A percentile compares a stretch with the other conserved stretches of the same genome.
Conservation (phyloP, 1,284 basidiomycete genomes). For the Ceratorhiza oryzae-sativae region DNA sequence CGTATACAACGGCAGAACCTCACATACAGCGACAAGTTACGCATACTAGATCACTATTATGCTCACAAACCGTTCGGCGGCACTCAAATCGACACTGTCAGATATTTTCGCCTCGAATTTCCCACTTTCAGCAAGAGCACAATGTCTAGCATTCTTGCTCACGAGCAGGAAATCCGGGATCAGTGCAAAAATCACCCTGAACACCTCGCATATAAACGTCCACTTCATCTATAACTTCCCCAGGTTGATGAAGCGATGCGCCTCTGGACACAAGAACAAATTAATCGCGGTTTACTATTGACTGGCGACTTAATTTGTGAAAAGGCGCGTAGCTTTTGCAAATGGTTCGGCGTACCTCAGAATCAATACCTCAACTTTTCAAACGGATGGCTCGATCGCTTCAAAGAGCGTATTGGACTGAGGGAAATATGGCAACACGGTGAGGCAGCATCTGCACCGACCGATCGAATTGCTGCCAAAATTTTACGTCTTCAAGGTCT, state of each 20-base stretch:
- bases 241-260: slow-evolving; percentile 50
- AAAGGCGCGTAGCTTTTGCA: background rate
- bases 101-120: background rate
- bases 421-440: slow-evolving; percentile 48
- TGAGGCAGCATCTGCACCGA: background rate
- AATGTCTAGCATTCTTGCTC: background rate
- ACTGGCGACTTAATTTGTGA: background rate
- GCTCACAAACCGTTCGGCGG: background rate
- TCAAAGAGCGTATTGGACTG: slow-evolving; percentile 34
- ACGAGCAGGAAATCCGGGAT: background rate
- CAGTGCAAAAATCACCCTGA: background rate
- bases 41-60: background rate
- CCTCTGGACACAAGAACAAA: slow-evolving; percentile 50
- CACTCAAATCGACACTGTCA: background rate
- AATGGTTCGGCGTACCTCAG: background rate
- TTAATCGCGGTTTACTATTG: slow-evolving; percentile 37
- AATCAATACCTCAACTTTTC: background rate
- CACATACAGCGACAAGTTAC: background rate
- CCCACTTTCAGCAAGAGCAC: background rate
- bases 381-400: background rate
- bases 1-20: background rate
- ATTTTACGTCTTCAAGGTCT: background rate
- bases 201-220: background rate
- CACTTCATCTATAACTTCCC: slow-evolving; percentile 46
- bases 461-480: background rate